Conservation (phyloP, 108 stramenopile species). For the Ochromonas danica region DNA sequence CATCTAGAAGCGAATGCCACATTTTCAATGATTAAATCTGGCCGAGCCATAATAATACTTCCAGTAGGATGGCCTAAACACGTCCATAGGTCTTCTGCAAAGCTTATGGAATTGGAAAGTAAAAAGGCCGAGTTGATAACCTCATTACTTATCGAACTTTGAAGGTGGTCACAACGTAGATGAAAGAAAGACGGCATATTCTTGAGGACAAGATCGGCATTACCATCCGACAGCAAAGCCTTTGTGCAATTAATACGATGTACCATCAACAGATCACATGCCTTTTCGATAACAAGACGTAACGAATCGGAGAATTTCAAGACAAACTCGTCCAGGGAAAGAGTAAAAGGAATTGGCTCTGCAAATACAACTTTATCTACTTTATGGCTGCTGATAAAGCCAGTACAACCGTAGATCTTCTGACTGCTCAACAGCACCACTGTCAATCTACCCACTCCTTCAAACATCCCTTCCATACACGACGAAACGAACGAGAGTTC, state of each 20-base stretch:
- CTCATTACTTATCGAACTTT: background rate
- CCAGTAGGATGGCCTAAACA: slow-evolving; percentile 20
- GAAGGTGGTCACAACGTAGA: background rate
- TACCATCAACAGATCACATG: slow-evolving; percentile 22
- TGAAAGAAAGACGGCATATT: background rate
- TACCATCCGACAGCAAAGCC: background rate
- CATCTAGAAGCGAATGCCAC: background rate
- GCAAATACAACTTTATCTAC: slow-evolving; percentile 5
- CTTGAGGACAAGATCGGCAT: background rate
- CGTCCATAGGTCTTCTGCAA: slow-evolving; percentile 32
- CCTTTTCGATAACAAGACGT: background rate
- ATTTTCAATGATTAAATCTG: background rate
- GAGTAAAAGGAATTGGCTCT: slow-evolving; percentile 6
- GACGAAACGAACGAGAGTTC: background rate
- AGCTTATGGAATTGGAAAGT: background rate
- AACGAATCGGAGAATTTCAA: background rate
- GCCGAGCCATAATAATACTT: slow-evolving; percentile 13
- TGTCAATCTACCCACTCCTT: slow-evolving; percentile 23
- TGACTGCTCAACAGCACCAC: background rate
- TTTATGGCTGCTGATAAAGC: slow-evolving; percentile 11
- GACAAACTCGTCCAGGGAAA: slow-evolving; percentile 22
- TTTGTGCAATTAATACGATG: background rate
- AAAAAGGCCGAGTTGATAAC: background rate
- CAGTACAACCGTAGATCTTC: background rate
- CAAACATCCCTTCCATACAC: background rate